Evolutionary conservation across 495 filamentous ascomycete species (phyloP).

Genomic region (Penicillium bovifimosum): DNA sequence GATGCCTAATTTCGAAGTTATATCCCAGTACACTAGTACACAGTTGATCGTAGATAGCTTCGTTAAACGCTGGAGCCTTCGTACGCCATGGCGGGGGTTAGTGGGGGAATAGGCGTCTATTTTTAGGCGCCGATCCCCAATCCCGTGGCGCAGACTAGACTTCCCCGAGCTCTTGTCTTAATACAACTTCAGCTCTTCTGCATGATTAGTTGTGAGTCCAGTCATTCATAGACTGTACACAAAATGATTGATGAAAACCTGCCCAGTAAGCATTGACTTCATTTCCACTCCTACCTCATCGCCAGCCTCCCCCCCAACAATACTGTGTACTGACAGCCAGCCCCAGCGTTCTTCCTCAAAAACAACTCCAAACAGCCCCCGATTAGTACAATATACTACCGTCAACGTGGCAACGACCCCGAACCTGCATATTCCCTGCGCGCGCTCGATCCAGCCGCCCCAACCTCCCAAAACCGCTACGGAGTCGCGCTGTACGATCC

Average conservation of each 20-base stretch:
- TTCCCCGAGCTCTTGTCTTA: not conserved
- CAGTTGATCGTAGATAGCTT: not conserved
- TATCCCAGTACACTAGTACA: too few relatives aligned
- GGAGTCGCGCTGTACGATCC: constrained; percentile 80
- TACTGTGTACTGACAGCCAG: constrained; percentile 26
- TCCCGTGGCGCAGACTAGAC: constrained; percentile 19
- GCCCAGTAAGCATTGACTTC: constrained; percentile 53
- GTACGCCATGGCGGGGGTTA: not conserved
- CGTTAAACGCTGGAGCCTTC: constrained; percentile 11
- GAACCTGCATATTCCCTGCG: constrained; percentile 71
- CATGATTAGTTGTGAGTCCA: not conserved
- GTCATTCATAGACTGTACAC: not conserved
- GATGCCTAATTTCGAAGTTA: not conserved
- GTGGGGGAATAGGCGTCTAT: constrained; percentile 7
- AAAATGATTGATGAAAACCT: constrained; percentile 93
- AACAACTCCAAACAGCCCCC: constrained; percentile 44
- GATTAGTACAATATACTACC: constrained; percentile 61
- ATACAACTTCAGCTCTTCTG: not conserved
- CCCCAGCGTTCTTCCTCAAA: constrained; percentile 59
- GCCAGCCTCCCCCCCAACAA: constrained; percentile 31
- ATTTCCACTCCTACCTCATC: constrained; percentile 16
- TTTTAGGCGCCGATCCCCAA: constrained; percentile 21
- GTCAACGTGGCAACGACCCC: constrained; percentile 75
- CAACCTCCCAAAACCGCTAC: constrained; percentile 74
- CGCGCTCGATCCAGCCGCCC: constrained; percentile 62